Evolutionary conservation across 139 green algal genomes (phyloP).

Genomic region (Choricystis sp.): DNA sequence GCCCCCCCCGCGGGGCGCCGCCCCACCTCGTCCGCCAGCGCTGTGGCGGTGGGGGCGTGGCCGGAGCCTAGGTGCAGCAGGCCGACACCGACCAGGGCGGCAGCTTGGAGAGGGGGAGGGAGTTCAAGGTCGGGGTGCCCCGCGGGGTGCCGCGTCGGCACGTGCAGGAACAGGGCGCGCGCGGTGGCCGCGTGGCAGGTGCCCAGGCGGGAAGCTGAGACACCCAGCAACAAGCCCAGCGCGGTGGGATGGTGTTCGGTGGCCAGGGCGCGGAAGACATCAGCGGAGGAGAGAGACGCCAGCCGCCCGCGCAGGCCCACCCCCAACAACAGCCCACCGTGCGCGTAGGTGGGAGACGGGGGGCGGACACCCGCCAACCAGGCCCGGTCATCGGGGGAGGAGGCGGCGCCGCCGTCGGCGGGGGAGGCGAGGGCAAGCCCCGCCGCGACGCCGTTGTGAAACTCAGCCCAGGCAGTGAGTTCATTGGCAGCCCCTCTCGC

Average conservation of each 20-base stretch:
- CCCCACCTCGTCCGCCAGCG: conserved; percentile 79
- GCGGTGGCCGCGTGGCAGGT: conserved; percentile 49
- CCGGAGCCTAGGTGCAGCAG: conserved; percentile 73
- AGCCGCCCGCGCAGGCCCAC: conserved; percentile 65
- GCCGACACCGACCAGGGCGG: conserved; percentile 69
- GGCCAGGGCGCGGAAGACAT: conserved; percentile 47
- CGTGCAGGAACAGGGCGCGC: conserved; percentile 85
- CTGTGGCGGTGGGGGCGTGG: conserved; percentile 69
- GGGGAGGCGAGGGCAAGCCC: conserved; percentile 24
- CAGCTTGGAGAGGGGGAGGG: conserved; percentile 59
- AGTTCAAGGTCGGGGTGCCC: conserved; percentile 77
- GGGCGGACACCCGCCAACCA: conserved; percentile 75
- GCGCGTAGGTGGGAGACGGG: conserved; percentile 45
- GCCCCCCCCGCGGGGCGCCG: conserved; percentile 28
- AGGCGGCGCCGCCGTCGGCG: conserved; percentile 10
- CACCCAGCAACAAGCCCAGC: conserved; percentile 71
- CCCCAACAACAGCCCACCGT: conserved; percentile 78
- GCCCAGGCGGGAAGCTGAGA: conserved; percentile 26
- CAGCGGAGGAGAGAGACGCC: conserved; percentile 24
- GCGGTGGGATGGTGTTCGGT: conserved; percentile 66
- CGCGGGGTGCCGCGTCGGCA: conserved; percentile 38
- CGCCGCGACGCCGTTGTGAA: conserved; percentile 85
- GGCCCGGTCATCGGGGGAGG: conserved; percentile 37
- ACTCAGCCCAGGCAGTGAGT: conserved; percentile 83
- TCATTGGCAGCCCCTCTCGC: conserved; percentile 42